Evolutionary conservation across 495 filamentous ascomycete genomes (phyloP), one percentile per base, ranked within the genome.

Genomic region (Aspergillus taichungensis): DNA sequence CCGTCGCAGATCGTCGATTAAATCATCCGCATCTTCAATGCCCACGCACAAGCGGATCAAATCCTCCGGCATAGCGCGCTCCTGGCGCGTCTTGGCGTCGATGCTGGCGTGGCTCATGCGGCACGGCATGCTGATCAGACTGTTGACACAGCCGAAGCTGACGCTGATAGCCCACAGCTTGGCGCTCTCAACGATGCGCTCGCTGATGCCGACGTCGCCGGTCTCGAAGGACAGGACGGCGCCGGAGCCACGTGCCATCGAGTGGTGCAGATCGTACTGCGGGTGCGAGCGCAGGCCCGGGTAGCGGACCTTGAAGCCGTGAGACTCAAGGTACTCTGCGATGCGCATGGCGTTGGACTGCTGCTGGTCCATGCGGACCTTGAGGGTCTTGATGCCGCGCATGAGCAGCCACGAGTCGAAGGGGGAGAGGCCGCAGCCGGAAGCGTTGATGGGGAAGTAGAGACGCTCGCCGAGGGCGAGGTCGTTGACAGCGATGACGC

Each of bases 91-190:
- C 73, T 92, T 91, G 48, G 84, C 85, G 63, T 97, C 94, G 62
- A 98, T 98, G 60, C 89, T 95, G 13, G 92, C 92, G 70, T 98
- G 92, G 65, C 94, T 97, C 92, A 98, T 98, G 48, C 86, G 87
- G 57, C 92, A 98, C 8, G 92, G 92, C 92, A 98, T 95, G 67
- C 88, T 95, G 64, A 98, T 98, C 65, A 98, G 63, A 67, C 86
- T 92, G 66, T 98, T 98, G 36, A 98, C 94, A 64, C 94, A 96
- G 31, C 92, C 92, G 61, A 98, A 98, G 53, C 86, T 92, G 42
- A 98, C 92, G 49, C 84, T 88, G 51, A 98, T 98, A 13, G 84
- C 88, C 84, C 89, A 98, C 24, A 98, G 68, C 51, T 85, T 77
- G 4, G 92, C 87, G 31, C 83, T 83, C 69, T 95, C 94, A 3